Evolutionary conservation across 2,329 filamentous ascomycete species (phyloP).

Genomic region (Seiridium unicorne): DNA sequence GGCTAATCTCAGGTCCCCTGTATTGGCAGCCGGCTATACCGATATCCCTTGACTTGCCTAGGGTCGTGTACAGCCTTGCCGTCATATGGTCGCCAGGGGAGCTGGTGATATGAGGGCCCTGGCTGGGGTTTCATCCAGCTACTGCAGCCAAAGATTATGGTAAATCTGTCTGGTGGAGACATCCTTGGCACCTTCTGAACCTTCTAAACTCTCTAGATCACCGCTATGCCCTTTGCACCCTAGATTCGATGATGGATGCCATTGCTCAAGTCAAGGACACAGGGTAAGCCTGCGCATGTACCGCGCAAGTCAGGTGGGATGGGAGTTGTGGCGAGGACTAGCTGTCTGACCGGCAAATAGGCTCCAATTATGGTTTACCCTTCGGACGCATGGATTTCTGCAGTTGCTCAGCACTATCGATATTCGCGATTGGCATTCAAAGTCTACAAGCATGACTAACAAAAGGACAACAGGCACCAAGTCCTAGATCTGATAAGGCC

Average conservation of each 20-base stretch:
- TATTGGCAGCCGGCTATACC: not conserved
- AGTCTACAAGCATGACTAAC: not conserved
- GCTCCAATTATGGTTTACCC: not conserved
- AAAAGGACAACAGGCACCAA: not conserved
- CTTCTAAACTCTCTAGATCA: not conserved
- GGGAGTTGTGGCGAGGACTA: not conserved
- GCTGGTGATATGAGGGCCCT: not conserved
- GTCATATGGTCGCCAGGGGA: not conserved
- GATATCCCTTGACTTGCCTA: not conserved
- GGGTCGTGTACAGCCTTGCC: not conserved
- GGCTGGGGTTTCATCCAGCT: constrained; percentile 1
- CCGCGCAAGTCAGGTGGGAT: not conserved
- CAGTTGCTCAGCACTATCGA: not conserved
- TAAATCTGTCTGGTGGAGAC: constrained; percentile 2
- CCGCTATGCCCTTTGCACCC: not conserved
- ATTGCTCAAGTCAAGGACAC: too few species aligned
- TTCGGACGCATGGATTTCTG: not conserved
- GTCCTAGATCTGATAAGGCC: not conserved
- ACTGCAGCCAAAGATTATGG: constrained; percentile 3
- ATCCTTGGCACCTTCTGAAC: not conserved
- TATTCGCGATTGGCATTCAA: not conserved
- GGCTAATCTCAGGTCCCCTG: not conserved
- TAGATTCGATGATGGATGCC: not conserved
- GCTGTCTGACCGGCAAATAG: not conserved
- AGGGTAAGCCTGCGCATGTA: not conserved